A percentile compares a stretch with the other conserved stretches of the same genome.
phyloP scores from a whole-genome alignment of 179 eudicot genomes.

The Beta lomatogona region DNA sequence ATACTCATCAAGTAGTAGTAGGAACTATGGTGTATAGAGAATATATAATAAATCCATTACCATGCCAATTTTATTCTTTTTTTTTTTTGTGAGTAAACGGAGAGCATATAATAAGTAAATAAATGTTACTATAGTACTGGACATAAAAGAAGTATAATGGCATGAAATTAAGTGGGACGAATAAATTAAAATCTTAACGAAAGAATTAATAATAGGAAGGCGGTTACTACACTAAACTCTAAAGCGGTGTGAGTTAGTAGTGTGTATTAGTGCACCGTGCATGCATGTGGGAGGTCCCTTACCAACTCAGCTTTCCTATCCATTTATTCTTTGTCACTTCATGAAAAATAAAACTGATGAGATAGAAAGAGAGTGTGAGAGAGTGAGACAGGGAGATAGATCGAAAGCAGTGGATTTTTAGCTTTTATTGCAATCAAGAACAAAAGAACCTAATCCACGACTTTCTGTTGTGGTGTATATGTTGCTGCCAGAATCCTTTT shows the following conservation, averaged over 20 bases:
- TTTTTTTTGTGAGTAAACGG: neutral
- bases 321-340: slow-evolving; percentile 32
- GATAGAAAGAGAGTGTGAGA: neutral
- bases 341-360: neutral
- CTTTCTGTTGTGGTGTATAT: slow-evolving; percentile 30
- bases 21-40: neutral
- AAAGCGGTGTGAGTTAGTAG: slow-evolving; percentile 18
- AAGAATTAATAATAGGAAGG: slow-evolving; percentile 3
- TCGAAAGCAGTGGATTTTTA: neutral
- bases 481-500: slow-evolving; percentile 6
- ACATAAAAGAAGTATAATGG: slow-evolving; percentile 4
- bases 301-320: slow-evolving; percentile 37
- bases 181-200: neutral
- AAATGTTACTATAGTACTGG: neutral
- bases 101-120: neutral
- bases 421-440: slow-evolving; percentile 20
- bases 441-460: slow-evolving; percentile 32
- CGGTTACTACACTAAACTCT: neutral
- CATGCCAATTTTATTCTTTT: too few species aligned
- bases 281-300: slow-evolving; percentile 39
- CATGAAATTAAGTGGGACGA: slow-evolving; percentile 5
- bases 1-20: neutral
- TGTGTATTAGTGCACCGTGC: slow-evolving; percentile 14
- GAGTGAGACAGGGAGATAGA: neutral
- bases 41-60: too few species aligned